Evolutionary conservation across 441 rosid species (phyloP).

Genomic region (Populus hybrid): DNA sequence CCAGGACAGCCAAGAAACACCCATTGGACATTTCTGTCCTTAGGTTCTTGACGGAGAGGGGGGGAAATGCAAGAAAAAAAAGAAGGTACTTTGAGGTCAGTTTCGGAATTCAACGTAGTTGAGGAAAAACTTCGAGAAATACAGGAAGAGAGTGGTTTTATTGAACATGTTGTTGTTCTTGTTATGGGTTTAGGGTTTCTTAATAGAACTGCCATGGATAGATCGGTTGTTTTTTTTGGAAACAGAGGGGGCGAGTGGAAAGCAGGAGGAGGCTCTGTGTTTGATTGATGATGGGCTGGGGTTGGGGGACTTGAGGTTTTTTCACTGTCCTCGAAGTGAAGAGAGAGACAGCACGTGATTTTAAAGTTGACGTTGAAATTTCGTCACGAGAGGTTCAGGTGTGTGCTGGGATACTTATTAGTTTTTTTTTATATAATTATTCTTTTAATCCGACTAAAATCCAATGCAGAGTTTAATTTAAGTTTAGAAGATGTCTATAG

Average conservation of each 20-base stretch:
- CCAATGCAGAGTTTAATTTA: not conserved
- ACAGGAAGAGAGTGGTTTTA: constrained; percentile 26
- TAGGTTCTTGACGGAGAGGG: constrained; percentile 24
- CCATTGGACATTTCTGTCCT: constrained; percentile 70
- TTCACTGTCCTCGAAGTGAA: not conserved
- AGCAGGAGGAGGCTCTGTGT: not conserved
- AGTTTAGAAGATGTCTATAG: not conserved
- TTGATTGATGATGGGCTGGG: not conserved
- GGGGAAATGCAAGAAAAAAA: constrained; percentile 23
- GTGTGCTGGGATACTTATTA: not conserved
- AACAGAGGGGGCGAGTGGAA: not conserved
- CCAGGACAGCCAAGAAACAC: constrained; percentile 97
- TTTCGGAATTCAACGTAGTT: constrained; percentile 36
- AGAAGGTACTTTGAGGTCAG: constrained; percentile 39
- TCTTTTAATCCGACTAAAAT: too few species aligned
- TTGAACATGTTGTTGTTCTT: constrained; percentile 4
- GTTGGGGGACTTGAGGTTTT: not conserved
- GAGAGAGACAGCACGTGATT: not conserved
- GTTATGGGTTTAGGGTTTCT: constrained; percentile 10
- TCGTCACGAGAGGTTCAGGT: constrained; percentile 9
- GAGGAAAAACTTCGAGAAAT: constrained; percentile 18
- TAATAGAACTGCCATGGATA: constrained; percentile 38
- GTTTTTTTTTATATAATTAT: too few species aligned
- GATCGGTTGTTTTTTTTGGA: not conserved
- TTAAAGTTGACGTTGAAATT: constrained; percentile 15